Evolutionary conservation across 1,139 yeast genomes (phyloP), one percentile per base, ranked within the genome.

Genomic region (Saccharomyces pastorianus): DNA sequence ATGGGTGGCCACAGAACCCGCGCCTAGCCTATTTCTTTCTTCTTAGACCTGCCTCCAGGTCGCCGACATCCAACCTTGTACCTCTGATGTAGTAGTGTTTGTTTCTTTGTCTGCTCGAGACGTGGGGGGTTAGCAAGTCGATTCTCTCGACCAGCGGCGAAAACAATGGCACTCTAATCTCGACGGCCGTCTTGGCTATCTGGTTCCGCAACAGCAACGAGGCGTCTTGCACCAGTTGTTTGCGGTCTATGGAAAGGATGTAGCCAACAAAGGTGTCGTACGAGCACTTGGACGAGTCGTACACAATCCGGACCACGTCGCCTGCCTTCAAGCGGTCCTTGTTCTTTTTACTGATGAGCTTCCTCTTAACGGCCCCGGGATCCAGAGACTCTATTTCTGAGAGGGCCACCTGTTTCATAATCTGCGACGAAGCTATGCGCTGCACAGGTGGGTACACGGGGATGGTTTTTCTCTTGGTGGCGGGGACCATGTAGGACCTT

Each of bases 71-170:
- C 72, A 85, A 75, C 71, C 84, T 84, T 60, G 88, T 79, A 71
- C 82, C 85, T 74, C 96, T 85, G 67, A 90, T 87, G 72, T 88
- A 90, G 76, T 84, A 89, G 62, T 88, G 93, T 76, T 88, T 89
- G 73, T 82, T 81, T 80, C 96, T 76, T 76, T 83, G 80, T 73
- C 87, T 84, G 66, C 77, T 78, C 32, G 68, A 65, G 61, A 78
- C 76, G 28, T 95, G 91, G 69, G 83, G 84, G 71, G 87, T 79
- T 61, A 90, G 71, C 42, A 88, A 70, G 70, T 90, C 96, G 55
- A 90, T 76, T 70, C 85, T 81, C 61, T 83, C 80, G 56, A 90
- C 77, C 53, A 81, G 77, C 26, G 96, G 96, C 60, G 85, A 87
- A 75, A 78, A 90, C 41, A 90, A 73, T 29, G 91, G 91, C 54